Percentiles rank a stretch among this genome's conserved stretches.
Conservation (phyloP, 768 basidiomycete genomes). For the Crepidotus variabilis region DNA sequence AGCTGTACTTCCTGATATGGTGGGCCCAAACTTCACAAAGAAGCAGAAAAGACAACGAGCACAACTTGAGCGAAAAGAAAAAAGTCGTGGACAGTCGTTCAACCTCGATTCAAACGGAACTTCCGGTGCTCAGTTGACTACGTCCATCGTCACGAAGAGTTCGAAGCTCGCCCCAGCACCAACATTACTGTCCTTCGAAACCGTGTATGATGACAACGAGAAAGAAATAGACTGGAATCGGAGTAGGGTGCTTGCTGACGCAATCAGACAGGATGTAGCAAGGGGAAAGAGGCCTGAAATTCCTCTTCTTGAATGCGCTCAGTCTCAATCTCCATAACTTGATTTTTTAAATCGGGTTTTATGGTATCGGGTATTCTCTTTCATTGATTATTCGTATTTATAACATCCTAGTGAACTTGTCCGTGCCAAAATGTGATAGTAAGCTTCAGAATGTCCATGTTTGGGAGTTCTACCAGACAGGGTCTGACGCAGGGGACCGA, state of each 20-base stretch:
- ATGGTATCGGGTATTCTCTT: not conserved
- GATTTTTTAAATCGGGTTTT: not conserved
- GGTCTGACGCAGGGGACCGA: conserved; percentile 10
- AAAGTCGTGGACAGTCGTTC: not conserved
- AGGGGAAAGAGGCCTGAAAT: conserved; percentile 26
- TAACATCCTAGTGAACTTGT: too few species aligned
- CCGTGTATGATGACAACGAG: conserved; percentile 26
- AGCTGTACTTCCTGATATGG: conserved; percentile 39
- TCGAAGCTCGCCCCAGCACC: conserved; percentile 7
- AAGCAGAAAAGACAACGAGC: conserved; percentile 22
- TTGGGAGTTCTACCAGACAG: conserved; percentile 12
- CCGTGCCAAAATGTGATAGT: too few species aligned
- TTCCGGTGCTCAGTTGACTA: not conserved
- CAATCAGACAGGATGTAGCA: conserved; percentile 22
- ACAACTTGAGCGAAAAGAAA: conserved; percentile 10
- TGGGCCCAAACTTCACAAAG: conserved; percentile 25
- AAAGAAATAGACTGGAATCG: conserved; percentile 33
- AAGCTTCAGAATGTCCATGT: too few species aligned
- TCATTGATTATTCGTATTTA: not conserved
- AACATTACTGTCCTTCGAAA: conserved; percentile 22
- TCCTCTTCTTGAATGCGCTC: conserved; percentile 29
- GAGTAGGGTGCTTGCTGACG: conserved; percentile 28
- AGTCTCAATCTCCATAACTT: conserved; percentile 12
- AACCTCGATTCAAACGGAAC: too few species aligned
- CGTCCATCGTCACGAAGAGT: not conserved